A percentile compares a stretch with the other conserved stretches of the same genome.
Evolutionary conservation across 2,329 filamentous ascomycete genomes (phyloP).

Genomic region (Colletotrichum aenigma): DNA sequence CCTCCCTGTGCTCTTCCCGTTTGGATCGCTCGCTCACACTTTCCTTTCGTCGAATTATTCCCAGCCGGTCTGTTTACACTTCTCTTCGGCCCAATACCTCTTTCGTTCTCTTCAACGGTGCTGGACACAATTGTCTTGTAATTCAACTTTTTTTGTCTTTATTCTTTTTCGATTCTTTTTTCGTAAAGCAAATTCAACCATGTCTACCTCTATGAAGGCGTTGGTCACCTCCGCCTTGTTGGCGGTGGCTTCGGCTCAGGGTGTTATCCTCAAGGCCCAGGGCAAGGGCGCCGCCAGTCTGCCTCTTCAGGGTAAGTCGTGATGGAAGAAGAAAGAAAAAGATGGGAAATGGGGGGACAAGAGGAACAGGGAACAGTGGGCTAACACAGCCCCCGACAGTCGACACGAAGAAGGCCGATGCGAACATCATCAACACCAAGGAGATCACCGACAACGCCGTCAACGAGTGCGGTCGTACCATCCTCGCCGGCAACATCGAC

Average conservation of each 20-base stretch:
- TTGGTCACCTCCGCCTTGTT: conserved; percentile 37
- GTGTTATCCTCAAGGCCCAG: conserved; percentile 51
- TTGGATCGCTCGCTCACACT: conserved; percentile 3
- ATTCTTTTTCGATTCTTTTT: conserved; percentile 22
- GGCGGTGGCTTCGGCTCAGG: conserved; percentile 45
- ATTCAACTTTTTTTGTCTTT: neutral
- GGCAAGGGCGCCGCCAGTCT: conserved; percentile 50
- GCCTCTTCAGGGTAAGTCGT: conserved; percentile 47
- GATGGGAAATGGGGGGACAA: neutral
- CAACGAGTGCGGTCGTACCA: conserved; percentile 67
- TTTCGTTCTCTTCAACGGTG: conserved; percentile 6
- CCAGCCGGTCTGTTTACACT: neutral
- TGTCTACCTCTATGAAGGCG: conserved; percentile 36
- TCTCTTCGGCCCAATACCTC: neutral
- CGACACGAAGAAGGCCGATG: conserved; percentile 67
- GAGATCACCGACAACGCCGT: conserved; percentile 56
- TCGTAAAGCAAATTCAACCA: conserved; percentile 28
- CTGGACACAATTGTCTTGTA: conserved; percentile 14
- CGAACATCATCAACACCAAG: conserved; percentile 65
- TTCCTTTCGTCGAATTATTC: neutral
- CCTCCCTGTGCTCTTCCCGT: neutral
- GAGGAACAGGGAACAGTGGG: conserved; percentile 34
- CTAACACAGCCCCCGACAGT: conserved; percentile 60
- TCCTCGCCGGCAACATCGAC: conserved; percentile 65
- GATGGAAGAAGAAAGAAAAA: neutral